phyloP scores from a whole-genome alignment of 1,284 basidiomycete species.

The Farysia itapuensis region DNA sequence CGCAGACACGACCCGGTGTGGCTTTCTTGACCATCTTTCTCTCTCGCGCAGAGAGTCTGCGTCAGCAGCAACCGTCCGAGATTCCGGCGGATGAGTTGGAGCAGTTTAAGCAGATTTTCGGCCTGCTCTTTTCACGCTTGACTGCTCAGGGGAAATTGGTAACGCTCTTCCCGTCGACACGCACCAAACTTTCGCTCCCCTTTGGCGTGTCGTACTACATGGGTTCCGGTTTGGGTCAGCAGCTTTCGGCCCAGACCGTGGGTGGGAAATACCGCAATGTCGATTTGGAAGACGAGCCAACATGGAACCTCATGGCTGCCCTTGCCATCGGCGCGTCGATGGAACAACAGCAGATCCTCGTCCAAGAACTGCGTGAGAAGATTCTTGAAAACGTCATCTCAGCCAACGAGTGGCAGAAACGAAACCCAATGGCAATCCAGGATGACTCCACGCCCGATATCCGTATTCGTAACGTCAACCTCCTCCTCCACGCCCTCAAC shows the following conservation, averaged over 20 bases:
- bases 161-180: slow-evolving; percentile 84
- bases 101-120: slow-evolving; percentile 75
- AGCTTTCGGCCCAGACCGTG: slow-evolving; percentile 12
- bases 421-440: slow-evolving; percentile 19
- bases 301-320: slow-evolving; percentile 87
- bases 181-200: slow-evolving; percentile 66
- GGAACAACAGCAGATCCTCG: slow-evolving; percentile 80
- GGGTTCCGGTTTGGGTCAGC: slow-evolving; percentile 38
- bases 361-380: slow-evolving; percentile 84
- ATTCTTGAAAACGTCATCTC: slow-evolving; percentile 81
- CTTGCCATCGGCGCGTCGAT: slow-evolving; percentile 83
- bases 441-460: slow-evolving; percentile 27
- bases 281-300: slow-evolving; percentile 82
- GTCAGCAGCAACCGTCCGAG: slow-evolving; percentile 63
- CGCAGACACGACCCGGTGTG: slow-evolving; percentile 78
- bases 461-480: slow-evolving; percentile 55
- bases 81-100: slow-evolving; percentile 72
- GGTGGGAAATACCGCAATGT: slow-evolving; percentile 55
- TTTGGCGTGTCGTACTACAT: slow-evolving; percentile 63
- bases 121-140: slow-evolving; percentile 78
- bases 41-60: slow-evolving; percentile 85
- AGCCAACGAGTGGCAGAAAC: slow-evolving; percentile 64
- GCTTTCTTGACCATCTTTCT: slow-evolving; percentile 89
- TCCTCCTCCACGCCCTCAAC: slow-evolving; percentile 56
- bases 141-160: slow-evolving; percentile 67